Base-by-base conservation (phyloP, 768 basidiomycete species). In the Glaciozyma martinii region DNA sequence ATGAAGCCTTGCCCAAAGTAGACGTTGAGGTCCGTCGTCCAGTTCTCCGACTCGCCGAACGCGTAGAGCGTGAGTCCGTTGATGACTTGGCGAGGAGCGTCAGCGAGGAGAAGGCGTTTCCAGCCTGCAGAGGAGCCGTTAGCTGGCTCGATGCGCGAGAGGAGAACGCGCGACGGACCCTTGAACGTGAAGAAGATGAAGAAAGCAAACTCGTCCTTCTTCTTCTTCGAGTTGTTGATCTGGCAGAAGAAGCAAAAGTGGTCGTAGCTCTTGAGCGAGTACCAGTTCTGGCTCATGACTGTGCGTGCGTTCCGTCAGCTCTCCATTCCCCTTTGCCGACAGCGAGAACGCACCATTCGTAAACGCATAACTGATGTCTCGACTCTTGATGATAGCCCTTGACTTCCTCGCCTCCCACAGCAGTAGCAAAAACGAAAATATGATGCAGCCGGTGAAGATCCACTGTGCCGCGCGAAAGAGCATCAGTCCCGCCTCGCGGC, bases 121-220 rank as follows among this genome's bases (percentile, higher is more conserved):
- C 89, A 90, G 74, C 84, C 87, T 89, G 74, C 32, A 19, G 3
- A 23, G 46, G 66, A 29, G 52, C 8, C 13, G 32, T 23, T 0
- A 40, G 25, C 27, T 33, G 55, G 19, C 32, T 1, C 53, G 16
- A 3, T 15, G 60, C 66, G 88, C 91, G n/a, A 42, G 21, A 23
- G 58, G 27, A 56, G 23, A 56, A 13, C 2, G 10, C n/a, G n/a
- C n/a, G 25, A 80, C 85, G 60, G 66, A 89, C 94, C 94, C 81
- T 99, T 99, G 83, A 99, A 98, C 1, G 88, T 88, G 78, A 99
- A 99, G 84, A 98, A 99, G 75, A 98, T 84, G 78, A 95, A 99
- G 82, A 98, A 98, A 42, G 57, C 44, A 29, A 59, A 49, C 74
- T 95, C 90, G 75, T 99, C 95, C 77, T 87, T 92, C 67, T 84